These are phyloP conservation scores for Pichia deserticola DNA, from an alignment of 805 yeast genomes.

Conservation along the genomic window DNA sequence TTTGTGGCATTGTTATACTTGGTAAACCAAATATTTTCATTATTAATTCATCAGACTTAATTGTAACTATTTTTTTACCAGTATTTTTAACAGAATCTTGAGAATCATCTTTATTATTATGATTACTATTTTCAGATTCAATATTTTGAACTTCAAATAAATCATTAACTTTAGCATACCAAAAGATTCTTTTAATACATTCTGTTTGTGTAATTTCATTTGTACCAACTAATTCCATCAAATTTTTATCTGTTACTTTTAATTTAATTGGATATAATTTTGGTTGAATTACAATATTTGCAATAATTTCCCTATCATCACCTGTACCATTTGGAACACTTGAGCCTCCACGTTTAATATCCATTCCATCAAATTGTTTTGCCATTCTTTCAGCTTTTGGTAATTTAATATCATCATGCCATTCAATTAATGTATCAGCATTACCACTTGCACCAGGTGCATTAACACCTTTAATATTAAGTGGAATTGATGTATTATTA, in stretches of 20 bases:
- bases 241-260: slow-evolving; percentile 50
- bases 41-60: slow-evolving; percentile 39
- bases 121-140: slow-evolving; percentile 10
- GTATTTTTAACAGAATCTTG: slow-evolving; percentile 3
- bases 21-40: slow-evolving; percentile 40
- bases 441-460: slow-evolving; percentile 17
- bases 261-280: slow-evolving; percentile 66
- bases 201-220: slow-evolving; percentile 82
- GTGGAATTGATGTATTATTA: slow-evolving; percentile 18
- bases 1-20: slow-evolving; percentile 59
- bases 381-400: slow-evolving; percentile 26
- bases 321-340: slow-evolving; percentile 22
- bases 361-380: slow-evolving; percentile 77
- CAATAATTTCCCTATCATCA: slow-evolving; percentile 44
- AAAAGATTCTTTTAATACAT: slow-evolving; percentile 38
- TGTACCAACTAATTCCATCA: slow-evolving; percentile 67
- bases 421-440: slow-evolving; percentile 56
- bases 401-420: slow-evolving; percentile 64
- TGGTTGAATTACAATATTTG: slow-evolving; percentile 73
- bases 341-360: slow-evolving; percentile 70
- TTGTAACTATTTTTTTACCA: slow-evolving; percentile 19
- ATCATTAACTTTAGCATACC: slow-evolving; percentile 30
- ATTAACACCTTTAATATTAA: slow-evolving; percentile 15
- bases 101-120: background rate
- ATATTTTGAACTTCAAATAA: slow-evolving; percentile 28